These are phyloP conservation scores for Saccharomyces mikatae DNA, from an alignment of 805 yeast species.

Conservation along the genomic window DNA sequence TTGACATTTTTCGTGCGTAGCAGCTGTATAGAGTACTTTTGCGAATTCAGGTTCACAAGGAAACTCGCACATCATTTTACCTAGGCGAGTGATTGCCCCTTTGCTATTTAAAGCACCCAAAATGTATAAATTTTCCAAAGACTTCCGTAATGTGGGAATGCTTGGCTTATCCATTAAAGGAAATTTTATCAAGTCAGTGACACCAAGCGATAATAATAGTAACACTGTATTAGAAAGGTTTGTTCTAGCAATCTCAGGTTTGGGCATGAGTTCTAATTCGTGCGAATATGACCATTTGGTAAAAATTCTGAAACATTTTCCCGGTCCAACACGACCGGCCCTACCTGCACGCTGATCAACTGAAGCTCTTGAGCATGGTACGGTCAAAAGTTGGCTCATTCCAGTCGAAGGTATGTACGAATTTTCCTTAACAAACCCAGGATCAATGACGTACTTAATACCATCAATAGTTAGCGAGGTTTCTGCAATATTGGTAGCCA, in stretches of 20 bases:
- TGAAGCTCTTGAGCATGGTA: slow-evolving; percentile 88
- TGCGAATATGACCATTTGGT: slow-evolving; percentile 63
- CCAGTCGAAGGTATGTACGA: slow-evolving; percentile 81
- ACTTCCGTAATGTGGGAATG: slow-evolving; percentile 57
- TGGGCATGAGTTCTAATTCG: slow-evolving; percentile 71
- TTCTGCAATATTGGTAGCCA: slow-evolving; percentile 96
- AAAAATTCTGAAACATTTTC: slow-evolving; percentile 83
- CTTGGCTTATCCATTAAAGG: slow-evolving; percentile 92
- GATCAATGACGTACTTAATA: slow-evolving; percentile 87
- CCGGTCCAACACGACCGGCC: slow-evolving; percentile 97
- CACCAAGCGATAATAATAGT: slow-evolving; percentile 72
- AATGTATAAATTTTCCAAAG: slow-evolving; percentile 75
- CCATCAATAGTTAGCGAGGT: slow-evolving; percentile 95
- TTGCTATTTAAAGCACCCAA: slow-evolving; percentile 76
- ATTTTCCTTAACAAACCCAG: slow-evolving; percentile 90
- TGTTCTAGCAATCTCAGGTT: slow-evolving; percentile 87
- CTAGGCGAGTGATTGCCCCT: slow-evolving; percentile 71
- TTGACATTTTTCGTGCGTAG: slow-evolving; percentile 35
- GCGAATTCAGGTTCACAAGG: slow-evolving; percentile 90
- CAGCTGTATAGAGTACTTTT: slow-evolving; percentile 60
- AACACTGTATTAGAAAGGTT: slow-evolving; percentile 72
- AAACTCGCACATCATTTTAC: slow-evolving; percentile 80
- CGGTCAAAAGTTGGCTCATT: slow-evolving; percentile 77
- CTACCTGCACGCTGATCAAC: slow-evolving; percentile 96
- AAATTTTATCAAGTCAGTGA: slow-evolving; percentile 70